Evolutionary conservation across 1,139 yeast genomes (phyloP).

Genomic region (Saccharomycopsis crataegensis): DNA sequence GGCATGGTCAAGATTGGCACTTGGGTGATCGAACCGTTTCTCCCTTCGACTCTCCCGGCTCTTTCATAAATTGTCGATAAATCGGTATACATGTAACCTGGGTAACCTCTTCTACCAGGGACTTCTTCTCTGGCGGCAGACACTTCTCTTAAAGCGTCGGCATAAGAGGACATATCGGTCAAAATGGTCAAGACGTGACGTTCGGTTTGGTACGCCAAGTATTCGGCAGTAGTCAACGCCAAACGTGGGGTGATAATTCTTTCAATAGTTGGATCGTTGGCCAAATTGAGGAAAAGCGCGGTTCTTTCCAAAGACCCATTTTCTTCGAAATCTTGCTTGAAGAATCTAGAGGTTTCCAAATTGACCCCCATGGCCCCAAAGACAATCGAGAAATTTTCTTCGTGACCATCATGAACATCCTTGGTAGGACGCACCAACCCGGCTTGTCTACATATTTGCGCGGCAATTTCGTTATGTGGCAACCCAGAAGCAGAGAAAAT

Average conservation of each 20-base stretch:
- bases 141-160: conserved; percentile 98
- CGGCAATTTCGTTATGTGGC: conserved; percentile 99
- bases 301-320: conserved; percentile 98
- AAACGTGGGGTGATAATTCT: conserved; percentile 98
- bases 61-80: conserved; percentile 97
- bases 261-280: conserved; percentile 98
- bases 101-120: conserved; percentile 99
- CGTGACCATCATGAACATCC: conserved; percentile 99
- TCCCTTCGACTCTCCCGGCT: conserved; percentile 99
- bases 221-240: conserved; percentile 98
- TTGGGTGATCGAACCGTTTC: conserved; percentile 98
- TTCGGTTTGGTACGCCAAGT: conserved; percentile 97
- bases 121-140: conserved; percentile 99
- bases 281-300: conserved; percentile 90
- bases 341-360: conserved; percentile 84
- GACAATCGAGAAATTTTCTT: conserved; percentile 96
- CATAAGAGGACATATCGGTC: conserved; percentile 99
- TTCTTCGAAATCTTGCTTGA: conserved; percentile 98
- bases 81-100: conserved; percentile 99
- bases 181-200: conserved; percentile 96
- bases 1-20: conserved; percentile 99
- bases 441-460: conserved; percentile 99
- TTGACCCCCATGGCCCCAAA: conserved; percentile 99
- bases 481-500: conserved; percentile 98
- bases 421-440: conserved; percentile 98